Conservation (phyloP, 1,139 yeast species). For the Meyerozyma athensensis region DNA sequence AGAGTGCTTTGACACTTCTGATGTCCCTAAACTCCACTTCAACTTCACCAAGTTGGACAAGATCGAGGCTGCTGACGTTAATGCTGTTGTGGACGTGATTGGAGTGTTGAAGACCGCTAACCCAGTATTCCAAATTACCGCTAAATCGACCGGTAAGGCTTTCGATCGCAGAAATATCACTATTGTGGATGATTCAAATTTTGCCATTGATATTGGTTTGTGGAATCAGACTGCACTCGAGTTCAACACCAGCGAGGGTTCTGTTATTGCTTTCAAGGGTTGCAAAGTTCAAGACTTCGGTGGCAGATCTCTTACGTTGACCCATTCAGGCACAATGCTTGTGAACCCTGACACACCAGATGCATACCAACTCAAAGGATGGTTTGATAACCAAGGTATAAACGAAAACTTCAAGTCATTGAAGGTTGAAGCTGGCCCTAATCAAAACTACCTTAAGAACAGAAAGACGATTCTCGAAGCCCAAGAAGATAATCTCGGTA, state of each 20-base stretch:
- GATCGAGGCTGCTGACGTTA: constrained; percentile 64
- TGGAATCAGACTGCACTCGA: constrained; percentile 89
- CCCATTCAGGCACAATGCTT: constrained; percentile 70
- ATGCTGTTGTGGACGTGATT: constrained; percentile 75
- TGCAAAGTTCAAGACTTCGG: constrained; percentile 86
- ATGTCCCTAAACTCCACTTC: constrained; percentile 76
- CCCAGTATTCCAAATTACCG: constrained; percentile 75
- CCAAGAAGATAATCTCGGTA: constrained; percentile 66
- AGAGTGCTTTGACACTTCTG: constrained; percentile 59
- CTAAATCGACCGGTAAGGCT: constrained; percentile 87
- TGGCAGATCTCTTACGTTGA: constrained; percentile 79
- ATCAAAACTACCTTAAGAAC: constrained; percentile 27
- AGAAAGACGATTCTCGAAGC: constrained; percentile 68
- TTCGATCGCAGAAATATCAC: constrained; percentile 86
- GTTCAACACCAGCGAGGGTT: constrained; percentile 68
- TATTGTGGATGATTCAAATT: constrained; percentile 81
- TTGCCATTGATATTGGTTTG: constrained; percentile 72
- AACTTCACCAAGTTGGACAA: constrained; percentile 68
- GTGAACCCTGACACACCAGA: constrained; percentile 87
- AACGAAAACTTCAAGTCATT: constrained; percentile 59
- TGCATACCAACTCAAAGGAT: constrained; percentile 84
- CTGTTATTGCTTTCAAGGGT: constrained; percentile 89
- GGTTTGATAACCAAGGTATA: constrained; percentile 85
- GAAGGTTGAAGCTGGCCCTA: constrained; percentile 35
- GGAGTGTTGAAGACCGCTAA: constrained; percentile 79